A percentile compares a stretch with the other conserved stretches of the same genome.
Conservation (phyloP, 805 yeast genomes). For the Trichomonascus vanleenenianus region DNA sequence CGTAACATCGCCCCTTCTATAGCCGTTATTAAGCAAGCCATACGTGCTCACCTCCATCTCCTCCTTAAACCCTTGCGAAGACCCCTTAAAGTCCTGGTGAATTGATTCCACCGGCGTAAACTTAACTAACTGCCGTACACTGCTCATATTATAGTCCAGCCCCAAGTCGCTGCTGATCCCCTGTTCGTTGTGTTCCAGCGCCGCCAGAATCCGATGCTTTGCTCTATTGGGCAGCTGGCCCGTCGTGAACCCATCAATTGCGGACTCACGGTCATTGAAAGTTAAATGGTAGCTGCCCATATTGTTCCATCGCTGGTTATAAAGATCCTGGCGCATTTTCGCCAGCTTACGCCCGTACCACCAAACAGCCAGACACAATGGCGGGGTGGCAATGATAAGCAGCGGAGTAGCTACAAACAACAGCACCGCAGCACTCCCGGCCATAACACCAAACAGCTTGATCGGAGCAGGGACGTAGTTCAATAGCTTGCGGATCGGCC, state of each 20-base stretch:
- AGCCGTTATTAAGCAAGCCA: conserved; percentile 10
- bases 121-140: conserved; percentile 4
- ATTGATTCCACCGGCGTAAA: conserved; percentile 17
- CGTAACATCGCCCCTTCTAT: conserved; percentile 14
- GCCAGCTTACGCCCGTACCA: conserved; percentile 10
- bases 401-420: conserved; percentile 18
- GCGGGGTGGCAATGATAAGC: conserved; percentile 17
- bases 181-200: conserved; percentile 14
- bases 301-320: conserved; percentile 19
- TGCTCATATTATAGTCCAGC: not conserved
- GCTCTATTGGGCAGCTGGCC: conserved; percentile 11
- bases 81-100: conserved; percentile 19
- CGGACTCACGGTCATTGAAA: conserved; percentile 7
- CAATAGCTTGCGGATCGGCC: not conserved
- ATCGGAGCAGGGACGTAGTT: conserved; percentile 17
- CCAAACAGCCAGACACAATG: conserved; percentile 14
- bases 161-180: conserved; percentile 12
- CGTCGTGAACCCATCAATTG: not conserved
- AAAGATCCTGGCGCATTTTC: conserved; percentile 9
- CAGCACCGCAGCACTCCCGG: conserved; percentile 15
- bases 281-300: conserved; percentile 17
- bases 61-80: conserved; percentile 16
- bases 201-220: conserved; percentile 13
- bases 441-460: conserved; percentile 14
- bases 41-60: conserved; percentile 15